These are phyloP conservation scores for Quaeritorhiza haematococci DNA, from an alignment of 371 early-diverging fungal species.

Conservation along the genomic window DNA sequence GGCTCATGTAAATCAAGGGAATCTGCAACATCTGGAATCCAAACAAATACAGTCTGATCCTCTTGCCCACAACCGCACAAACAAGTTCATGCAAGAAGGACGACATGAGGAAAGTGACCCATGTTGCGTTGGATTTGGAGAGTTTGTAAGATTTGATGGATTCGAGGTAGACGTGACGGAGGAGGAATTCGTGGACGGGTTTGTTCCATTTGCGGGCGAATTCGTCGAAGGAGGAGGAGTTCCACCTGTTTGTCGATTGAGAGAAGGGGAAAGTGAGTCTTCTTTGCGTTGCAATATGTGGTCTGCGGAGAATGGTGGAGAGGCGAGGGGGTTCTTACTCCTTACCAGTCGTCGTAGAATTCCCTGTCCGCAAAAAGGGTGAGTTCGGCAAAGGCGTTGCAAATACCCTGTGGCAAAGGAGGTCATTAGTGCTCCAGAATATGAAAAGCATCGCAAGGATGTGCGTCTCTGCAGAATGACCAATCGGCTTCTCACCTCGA, in stretches of 20 bases:
- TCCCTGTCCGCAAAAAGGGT: slow-evolving; percentile 94
- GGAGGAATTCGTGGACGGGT: slow-evolving; percentile 90
- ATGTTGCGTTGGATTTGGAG: slow-evolving; percentile 67
- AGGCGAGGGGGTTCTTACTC: not conserved
- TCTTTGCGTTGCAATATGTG: too few relatives aligned
- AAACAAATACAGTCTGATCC: slow-evolving; percentile 77
- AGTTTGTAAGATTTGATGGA: slow-evolving; percentile 71
- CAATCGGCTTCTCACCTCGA: slow-evolving; percentile 63
- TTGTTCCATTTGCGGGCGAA: slow-evolving; percentile 98
- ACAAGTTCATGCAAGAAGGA: slow-evolving; percentile 88
- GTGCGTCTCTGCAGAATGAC: too few relatives aligned
- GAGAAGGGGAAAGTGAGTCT: not conserved
- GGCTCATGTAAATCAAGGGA: slow-evolving; percentile 77
- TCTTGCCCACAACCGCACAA: slow-evolving; percentile 67
- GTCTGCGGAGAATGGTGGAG: not conserved
- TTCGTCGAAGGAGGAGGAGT: slow-evolving; percentile 86
- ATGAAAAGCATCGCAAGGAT: too few relatives aligned
- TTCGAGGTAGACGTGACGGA: slow-evolving; percentile 87
- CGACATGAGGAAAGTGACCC: slow-evolving; percentile 82
- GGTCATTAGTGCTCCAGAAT: not conserved
- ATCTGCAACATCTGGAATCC: slow-evolving; percentile 87
- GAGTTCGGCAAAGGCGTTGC: slow-evolving; percentile 93
- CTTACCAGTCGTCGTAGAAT: slow-evolving; percentile 93
- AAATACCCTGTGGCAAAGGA: slow-evolving; percentile 57
- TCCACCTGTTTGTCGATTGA: slow-evolving; percentile 64